A percentile compares a stretch with the other conserved stretches of the same genome.
Conservation (phyloP, 1,139 yeast genomes). For the Saccharomyces pastorianus region DNA sequence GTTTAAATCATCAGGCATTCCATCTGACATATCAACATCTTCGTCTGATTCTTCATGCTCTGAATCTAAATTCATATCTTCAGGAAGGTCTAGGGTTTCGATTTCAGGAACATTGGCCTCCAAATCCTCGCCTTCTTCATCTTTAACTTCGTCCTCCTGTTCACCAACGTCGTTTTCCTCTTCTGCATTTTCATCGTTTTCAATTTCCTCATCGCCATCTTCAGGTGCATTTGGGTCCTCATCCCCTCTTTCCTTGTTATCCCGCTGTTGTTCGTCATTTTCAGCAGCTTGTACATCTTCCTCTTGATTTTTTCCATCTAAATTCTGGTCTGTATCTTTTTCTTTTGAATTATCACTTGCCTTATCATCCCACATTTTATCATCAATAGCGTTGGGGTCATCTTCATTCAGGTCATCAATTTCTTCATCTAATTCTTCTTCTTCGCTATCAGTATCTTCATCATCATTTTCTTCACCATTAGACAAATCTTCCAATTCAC, state of each 20-base stretch:
- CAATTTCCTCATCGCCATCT: constrained; percentile 32
- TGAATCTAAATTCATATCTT: constrained; percentile 73
- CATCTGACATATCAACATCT: constrained; percentile 29
- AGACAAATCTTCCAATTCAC: constrained; percentile 72
- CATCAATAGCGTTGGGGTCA: constrained; percentile 94
- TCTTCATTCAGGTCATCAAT: constrained; percentile 82
- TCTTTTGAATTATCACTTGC: constrained; percentile 66
- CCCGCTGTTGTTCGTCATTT: constrained; percentile 36
- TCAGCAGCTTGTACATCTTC: constrained; percentile 62
- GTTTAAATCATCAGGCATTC: constrained; percentile 28
- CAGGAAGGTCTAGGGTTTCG: constrained; percentile 77
- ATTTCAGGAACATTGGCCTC: constrained; percentile 71
- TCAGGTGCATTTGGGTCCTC: constrained; percentile 27
- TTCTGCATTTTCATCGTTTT: constrained; percentile 38
- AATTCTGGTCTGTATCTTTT: constrained; percentile 61
- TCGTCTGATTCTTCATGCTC: constrained; percentile 29
- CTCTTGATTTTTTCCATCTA: constrained; percentile 43
- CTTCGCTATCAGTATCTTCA: constrained; percentile 41
- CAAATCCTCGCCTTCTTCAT: constrained; percentile 63
- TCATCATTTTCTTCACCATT: constrained; percentile 60
- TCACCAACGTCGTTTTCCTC: constrained; percentile 63
- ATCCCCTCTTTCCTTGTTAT: constrained; percentile 26
- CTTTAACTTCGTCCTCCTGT: constrained; percentile 68
- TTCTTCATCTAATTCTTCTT: constrained; percentile 78
- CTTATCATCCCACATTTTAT: constrained; percentile 98